phyloP scores from a whole-genome alignment of 768 basidiomycete species.

The Guyanaporus albipodus region DNA sequence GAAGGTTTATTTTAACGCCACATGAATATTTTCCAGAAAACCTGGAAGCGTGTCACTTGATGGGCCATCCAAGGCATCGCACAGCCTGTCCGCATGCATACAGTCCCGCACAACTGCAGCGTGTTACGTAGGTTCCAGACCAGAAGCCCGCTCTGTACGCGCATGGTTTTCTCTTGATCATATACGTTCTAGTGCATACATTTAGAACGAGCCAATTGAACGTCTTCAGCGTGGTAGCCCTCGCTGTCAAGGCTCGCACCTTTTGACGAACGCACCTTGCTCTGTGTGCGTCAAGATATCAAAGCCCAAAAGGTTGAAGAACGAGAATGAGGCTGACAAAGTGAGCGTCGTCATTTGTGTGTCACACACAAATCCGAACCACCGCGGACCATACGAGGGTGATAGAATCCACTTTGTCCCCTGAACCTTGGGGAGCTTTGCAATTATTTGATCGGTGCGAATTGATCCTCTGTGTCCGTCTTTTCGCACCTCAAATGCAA shows the following conservation, averaged over 20 bases:
- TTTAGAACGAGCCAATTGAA: neutral
- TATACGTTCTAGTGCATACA: neutral
- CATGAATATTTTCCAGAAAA: neutral
- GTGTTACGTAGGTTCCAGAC: neutral
- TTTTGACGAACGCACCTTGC: neutral
- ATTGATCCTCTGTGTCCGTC: neutral
- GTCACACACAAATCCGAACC: neutral
- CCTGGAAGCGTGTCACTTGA: neutral
- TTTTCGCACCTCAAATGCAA: neutral
- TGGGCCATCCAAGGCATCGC: neutral
- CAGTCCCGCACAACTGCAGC: neutral
- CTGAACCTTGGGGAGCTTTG: neutral
- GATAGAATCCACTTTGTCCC: neutral
- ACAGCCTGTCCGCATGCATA: constrained; percentile 4
- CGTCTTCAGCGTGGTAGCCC: neutral
- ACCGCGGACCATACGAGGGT: neutral
- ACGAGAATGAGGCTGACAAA: neutral
- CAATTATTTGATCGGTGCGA: neutral
- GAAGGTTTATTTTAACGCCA: constrained; percentile 1
- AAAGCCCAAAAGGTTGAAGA: too few relatives aligned
- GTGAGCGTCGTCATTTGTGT: neutral
- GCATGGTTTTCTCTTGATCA: too few relatives aligned
- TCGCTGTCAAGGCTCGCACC: neutral
- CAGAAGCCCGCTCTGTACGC: neutral
- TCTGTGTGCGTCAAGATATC: neutral